Evolutionary conservation across 192 early-diverging fungal genomes (phyloP).

Genomic region (Dissophora globulifera): DNA sequence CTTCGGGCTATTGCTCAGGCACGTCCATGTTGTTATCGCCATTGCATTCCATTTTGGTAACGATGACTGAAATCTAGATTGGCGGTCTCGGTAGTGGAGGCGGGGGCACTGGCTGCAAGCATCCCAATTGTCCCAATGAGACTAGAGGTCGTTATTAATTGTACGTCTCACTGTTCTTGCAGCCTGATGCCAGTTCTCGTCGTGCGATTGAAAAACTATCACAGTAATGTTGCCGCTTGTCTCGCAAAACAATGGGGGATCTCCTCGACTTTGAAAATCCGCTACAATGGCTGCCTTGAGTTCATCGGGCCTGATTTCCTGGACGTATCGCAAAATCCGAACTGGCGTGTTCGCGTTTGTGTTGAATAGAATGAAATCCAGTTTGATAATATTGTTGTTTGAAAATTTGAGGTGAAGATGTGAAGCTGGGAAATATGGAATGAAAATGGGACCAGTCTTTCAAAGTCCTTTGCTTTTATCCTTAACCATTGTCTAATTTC

Average conservation of each 20-base stretch:
- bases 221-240: conserved; percentile 2
- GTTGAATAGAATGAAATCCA: conserved; percentile 11
- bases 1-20: too few species aligned
- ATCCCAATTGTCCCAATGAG: neutral
- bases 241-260: conserved; percentile 15
- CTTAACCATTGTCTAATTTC: neutral
- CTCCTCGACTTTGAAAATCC: conserved; percentile 6
- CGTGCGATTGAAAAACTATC: neutral
- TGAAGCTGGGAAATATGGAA: too few species aligned
- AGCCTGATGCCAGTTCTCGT: conserved; percentile 2
- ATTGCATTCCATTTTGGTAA: conserved; percentile 3
- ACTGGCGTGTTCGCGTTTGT: conserved; percentile 1
- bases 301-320: conserved; percentile 1
- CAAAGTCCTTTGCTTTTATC: neutral
- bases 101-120: conserved; percentile 8
- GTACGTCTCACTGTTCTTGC: neutral
- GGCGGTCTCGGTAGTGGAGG: neutral
- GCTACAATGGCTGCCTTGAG: conserved; percentile 17
- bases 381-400: conserved; percentile 3
- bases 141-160: conserved; percentile 3
- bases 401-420: neutral
- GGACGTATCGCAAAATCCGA: neutral
- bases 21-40: neutral
- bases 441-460: neutral
- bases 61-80: neutral